phyloP scores from a whole-genome alignment of 2,329 filamentous ascomycete genomes.

The Phaeosphaeriaceae sp. region DNA sequence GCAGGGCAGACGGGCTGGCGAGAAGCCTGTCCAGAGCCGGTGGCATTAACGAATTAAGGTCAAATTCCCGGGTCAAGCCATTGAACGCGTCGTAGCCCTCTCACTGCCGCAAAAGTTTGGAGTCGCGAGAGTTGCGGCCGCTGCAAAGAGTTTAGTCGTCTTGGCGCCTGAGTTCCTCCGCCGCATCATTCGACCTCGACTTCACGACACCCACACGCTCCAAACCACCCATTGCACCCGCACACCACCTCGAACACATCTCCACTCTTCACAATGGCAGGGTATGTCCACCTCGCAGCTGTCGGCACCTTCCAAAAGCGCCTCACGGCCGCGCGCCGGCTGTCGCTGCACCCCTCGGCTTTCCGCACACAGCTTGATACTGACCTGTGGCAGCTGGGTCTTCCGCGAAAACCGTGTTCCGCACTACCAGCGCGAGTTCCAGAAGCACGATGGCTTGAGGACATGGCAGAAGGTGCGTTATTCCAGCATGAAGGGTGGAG shows the following conservation, averaged over 20 bases:
- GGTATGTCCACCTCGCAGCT: constrained; percentile 45
- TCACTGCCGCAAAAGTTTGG: constrained; percentile 5
- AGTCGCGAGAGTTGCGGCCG: constrained; percentile 15
- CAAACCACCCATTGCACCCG: constrained; percentile 43
- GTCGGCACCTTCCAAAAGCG: background rate
- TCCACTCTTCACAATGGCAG: constrained; percentile 52
- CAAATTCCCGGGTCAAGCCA: constrained; percentile 26
- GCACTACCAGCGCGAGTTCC: constrained; percentile 76
- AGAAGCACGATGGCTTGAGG: constrained; percentile 74
- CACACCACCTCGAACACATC: constrained; percentile 32
- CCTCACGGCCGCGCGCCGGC: constrained; percentile 18
- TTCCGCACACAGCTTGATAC: constrained; percentile 25
- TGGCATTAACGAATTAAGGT: constrained; percentile 49
- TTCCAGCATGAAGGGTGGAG: constrained; percentile 11
- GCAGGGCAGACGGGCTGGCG: constrained; percentile 52
- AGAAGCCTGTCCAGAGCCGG: constrained; percentile 54
- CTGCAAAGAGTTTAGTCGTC: constrained; percentile 24
- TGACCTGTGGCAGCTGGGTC: constrained; percentile 54
- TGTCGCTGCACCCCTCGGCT: constrained; percentile 12
- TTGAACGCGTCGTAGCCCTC: constrained; percentile 16
- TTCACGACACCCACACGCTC: constrained; percentile 35
- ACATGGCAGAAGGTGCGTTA: constrained; percentile 79
- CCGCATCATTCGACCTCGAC: constrained; percentile 41
- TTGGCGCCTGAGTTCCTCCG: constrained; percentile 21
- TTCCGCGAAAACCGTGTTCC: constrained; percentile 80